Evolutionary conservation across 2,329 filamentous ascomycete species (phyloP).

Genomic region (Phoma sp.): DNA sequence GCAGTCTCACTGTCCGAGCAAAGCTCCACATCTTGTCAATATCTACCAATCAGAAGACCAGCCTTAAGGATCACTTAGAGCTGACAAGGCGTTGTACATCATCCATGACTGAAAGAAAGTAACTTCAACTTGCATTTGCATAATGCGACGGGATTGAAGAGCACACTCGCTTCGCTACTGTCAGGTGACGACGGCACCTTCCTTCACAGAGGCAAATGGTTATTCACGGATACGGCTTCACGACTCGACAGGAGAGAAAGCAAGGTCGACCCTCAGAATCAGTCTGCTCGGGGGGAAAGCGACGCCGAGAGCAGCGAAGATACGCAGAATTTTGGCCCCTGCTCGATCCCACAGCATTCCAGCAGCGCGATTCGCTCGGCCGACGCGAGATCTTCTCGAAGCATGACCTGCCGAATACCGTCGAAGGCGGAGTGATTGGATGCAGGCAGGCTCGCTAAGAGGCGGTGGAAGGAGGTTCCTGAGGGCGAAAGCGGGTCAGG

Average conservation of each 20-base stretch:
- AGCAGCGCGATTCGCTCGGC: constrained; percentile 21
- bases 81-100: too few species aligned
- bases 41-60: too few species aligned
- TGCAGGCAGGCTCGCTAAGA: constrained; percentile 7
- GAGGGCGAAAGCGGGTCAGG: constrained; percentile 37
- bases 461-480: constrained; percentile 25
- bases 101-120: too few species aligned
- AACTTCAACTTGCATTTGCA: too few species aligned
- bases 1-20: too few species aligned
- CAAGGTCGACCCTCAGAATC: neutral
- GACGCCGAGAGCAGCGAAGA: neutral
- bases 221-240: constrained; percentile 4
- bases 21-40: too few species aligned
- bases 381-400: constrained; percentile 24
- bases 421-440: constrained; percentile 24
- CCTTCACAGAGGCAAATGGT: neutral
- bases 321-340: neutral
- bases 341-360: neutral
- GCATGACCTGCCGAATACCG: constrained; percentile 23
- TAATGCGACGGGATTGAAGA: too few species aligned
- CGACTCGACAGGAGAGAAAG: neutral
- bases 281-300: neutral
- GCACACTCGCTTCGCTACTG: neutral
- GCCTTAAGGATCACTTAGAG: too few species aligned
- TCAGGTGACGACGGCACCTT: neutral